These are phyloP conservation scores for Petasospora fabianii DNA, from an alignment of 1,139 yeast genomes.

Conservation along the genomic window DNA sequence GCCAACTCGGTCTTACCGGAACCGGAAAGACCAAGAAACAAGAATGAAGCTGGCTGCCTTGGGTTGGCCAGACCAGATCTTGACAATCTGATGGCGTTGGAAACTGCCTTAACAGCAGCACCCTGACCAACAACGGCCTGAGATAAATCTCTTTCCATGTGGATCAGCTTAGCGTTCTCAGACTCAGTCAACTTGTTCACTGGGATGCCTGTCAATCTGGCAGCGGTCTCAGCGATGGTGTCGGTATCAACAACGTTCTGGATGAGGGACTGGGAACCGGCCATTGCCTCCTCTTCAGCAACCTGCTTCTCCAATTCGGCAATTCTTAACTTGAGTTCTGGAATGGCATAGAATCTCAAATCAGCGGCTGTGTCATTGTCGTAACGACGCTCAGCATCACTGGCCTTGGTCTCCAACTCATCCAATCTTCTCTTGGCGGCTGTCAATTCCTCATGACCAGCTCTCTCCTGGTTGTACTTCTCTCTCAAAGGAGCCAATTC, in stretches of 20 bases:
- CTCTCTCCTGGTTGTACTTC: slow-evolving; percentile 81
- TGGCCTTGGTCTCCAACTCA: slow-evolving; percentile 87
- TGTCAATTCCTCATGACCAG: slow-evolving; percentile 87
- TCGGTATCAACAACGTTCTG: slow-evolving; percentile 91
- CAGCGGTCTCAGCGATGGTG: slow-evolving; percentile 95
- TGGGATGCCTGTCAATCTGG: slow-evolving; percentile 97
- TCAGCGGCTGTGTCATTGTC: slow-evolving; percentile 96
- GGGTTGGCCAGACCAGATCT: slow-evolving; percentile 97
- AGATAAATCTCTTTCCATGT: slow-evolving; percentile 86
- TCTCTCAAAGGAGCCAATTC: slow-evolving; percentile 82
- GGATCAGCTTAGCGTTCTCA: slow-evolving; percentile 87
- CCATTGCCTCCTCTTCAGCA: slow-evolving; percentile 68
- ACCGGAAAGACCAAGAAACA: slow-evolving; percentile 94
- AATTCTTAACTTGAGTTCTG: slow-evolving; percentile 79
- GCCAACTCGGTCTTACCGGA: slow-evolving; percentile 98
- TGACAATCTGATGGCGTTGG: slow-evolving; percentile 88
- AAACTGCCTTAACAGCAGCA: slow-evolving; percentile 94
- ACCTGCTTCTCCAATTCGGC: slow-evolving; percentile 69
- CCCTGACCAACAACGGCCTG: slow-evolving; percentile 90
- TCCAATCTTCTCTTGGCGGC: slow-evolving; percentile 86
- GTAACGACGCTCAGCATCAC: slow-evolving; percentile 94
- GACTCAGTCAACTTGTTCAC: slow-evolving; percentile 95
- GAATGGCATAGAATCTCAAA: slow-evolving; percentile 93
- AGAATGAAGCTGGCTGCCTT: slow-evolving; percentile 91
- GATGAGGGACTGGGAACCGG: slow-evolving; percentile 62